Evolutionary conservation across 2,329 filamentous ascomycete genomes (phyloP).

Genomic region (Microsporum canis): DNA sequence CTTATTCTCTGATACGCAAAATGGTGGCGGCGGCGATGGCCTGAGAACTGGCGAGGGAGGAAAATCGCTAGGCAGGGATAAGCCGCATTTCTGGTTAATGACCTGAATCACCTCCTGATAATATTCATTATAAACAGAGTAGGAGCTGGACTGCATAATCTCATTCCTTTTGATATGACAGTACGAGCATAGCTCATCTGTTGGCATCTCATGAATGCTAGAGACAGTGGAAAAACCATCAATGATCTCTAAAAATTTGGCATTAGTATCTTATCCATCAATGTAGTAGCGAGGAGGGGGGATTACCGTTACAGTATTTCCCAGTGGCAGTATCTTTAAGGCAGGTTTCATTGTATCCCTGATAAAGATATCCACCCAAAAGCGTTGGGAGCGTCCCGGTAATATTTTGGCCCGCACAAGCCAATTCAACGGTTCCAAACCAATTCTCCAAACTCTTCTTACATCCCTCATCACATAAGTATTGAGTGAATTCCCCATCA

Average conservation of each 20-base stretch:
- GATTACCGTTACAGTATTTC: slow-evolving; percentile 13
- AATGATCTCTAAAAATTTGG: slow-evolving; percentile 8
- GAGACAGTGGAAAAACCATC: slow-evolving; percentile 12
- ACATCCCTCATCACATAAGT: slow-evolving; percentile 13
- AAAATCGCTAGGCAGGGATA: neutral
- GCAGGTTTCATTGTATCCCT: slow-evolving; percentile 16
- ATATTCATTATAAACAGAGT: slow-evolving; percentile 16
- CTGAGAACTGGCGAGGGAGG: neutral
- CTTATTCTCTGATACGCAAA: slow-evolving; percentile 10
- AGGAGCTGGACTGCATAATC: slow-evolving; percentile 19
- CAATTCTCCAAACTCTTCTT: slow-evolving; percentile 9
- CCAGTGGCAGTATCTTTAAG: slow-evolving; percentile 11
- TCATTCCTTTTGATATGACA: slow-evolving; percentile 16
- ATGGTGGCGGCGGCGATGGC: neutral
- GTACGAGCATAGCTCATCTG: slow-evolving; percentile 17
- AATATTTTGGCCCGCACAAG: slow-evolving; percentile 4
- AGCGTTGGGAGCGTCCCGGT: neutral
- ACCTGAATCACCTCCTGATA: slow-evolving; percentile 6
- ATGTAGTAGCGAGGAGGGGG: neutral
- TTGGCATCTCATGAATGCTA: slow-evolving; percentile 14
- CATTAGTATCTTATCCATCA: neutral
- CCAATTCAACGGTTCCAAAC: slow-evolving; percentile 9
- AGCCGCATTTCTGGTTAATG: slow-evolving; percentile 3
- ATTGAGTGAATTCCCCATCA: slow-evolving; percentile 12
- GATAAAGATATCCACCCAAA: slow-evolving; percentile 11